A percentile compares a stretch with the other conserved stretches of the same genome.
Conservation (phyloP, 306 rosid species). For the Corylus americana region DNA sequence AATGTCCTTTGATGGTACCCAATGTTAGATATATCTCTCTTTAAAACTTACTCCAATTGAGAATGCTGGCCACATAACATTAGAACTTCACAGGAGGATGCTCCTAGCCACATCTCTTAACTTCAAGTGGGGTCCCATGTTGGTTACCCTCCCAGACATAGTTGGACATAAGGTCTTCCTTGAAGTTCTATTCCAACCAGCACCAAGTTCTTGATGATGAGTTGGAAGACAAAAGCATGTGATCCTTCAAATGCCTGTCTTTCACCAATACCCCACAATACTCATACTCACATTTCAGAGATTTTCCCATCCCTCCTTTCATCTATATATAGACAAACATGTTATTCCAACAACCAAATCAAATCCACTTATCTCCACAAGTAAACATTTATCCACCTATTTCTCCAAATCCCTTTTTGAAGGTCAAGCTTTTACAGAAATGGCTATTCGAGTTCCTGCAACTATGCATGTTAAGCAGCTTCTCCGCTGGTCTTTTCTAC, state of each 20-base stretch:
- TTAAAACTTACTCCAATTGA: neutral
- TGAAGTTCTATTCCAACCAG: neutral
- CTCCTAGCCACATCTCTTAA: neutral
- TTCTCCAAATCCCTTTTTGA: neutral
- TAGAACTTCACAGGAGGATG: too few relatives aligned
- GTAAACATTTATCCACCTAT: neutral
- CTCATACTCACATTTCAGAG: neutral
- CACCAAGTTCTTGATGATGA: neutral
- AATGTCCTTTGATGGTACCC: neutral
- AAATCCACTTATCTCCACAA: slow-evolving; percentile 7
- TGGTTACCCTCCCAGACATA: neutral
- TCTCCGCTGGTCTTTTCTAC: neutral
- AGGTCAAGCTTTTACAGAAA: neutral
- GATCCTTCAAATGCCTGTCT: slow-evolving; percentile 6
- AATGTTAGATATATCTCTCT: neutral
- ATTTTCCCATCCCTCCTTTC: neutral
- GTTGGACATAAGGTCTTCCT: neutral
- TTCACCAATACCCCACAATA: slow-evolving; percentile 7
- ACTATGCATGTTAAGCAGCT: slow-evolving; percentile 13
- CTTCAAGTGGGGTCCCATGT: neutral
- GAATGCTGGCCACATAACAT: too few relatives aligned
- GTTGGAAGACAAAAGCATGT: slow-evolving; percentile 28
- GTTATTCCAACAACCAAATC: slow-evolving; percentile 21
- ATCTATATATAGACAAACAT: slow-evolving; percentile 4
- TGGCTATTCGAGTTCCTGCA: slow-evolving; percentile 35